Percentiles rank a stretch among this genome's conserved stretches.
Evolutionary conservation across 2,329 filamentous ascomycete species (phyloP).

Genomic region (Seiridium unicorne): DNA sequence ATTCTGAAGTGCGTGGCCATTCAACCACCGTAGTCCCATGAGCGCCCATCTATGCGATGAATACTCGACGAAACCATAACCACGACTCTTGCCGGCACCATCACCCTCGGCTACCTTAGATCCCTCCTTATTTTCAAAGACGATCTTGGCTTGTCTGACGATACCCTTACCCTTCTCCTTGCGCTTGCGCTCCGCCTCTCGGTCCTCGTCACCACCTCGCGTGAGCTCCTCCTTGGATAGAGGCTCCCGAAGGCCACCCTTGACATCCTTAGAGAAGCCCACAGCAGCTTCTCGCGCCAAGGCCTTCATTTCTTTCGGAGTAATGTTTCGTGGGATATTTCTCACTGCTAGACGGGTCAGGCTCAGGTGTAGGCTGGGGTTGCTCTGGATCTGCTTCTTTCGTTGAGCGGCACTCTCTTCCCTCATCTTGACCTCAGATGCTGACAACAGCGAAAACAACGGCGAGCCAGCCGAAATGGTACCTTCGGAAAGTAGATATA

Average conservation of each 20-base stretch:
- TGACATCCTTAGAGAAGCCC: slow-evolving; percentile 89
- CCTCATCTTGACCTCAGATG: slow-evolving; percentile 81
- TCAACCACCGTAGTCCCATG: slow-evolving; percentile 92
- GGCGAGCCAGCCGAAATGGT: slow-evolving; percentile 75
- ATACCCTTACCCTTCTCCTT: slow-evolving; percentile 82
- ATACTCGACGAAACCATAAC: slow-evolving; percentile 98
- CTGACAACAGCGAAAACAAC: slow-evolving; percentile 72
- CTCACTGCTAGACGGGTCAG: slow-evolving; percentile 87
- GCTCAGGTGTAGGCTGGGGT: slow-evolving; percentile 84
- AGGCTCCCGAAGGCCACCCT: slow-evolving; percentile 69
- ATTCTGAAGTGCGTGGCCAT: slow-evolving; percentile 66
- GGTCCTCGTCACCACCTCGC: slow-evolving; percentile 77
- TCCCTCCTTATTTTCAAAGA: slow-evolving; percentile 86
- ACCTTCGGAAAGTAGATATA: slow-evolving; percentile 87
- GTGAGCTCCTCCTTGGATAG: slow-evolving; percentile 87
- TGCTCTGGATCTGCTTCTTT: slow-evolving; percentile 85
- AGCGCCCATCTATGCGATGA: slow-evolving; percentile 89
- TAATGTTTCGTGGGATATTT: slow-evolving; percentile 82
- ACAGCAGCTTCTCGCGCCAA: slow-evolving; percentile 91
- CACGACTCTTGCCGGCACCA: slow-evolving; percentile 80
- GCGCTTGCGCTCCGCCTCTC: slow-evolving; percentile 74
- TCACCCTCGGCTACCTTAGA: slow-evolving; percentile 76
- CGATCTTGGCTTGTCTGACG: slow-evolving; percentile 89
- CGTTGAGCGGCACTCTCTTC: slow-evolving; percentile 85
- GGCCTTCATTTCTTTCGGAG: slow-evolving; percentile 85